Conservation (phyloP, 1,284 basidiomycete genomes). For the Ceratobasidium theobromae region DNA sequence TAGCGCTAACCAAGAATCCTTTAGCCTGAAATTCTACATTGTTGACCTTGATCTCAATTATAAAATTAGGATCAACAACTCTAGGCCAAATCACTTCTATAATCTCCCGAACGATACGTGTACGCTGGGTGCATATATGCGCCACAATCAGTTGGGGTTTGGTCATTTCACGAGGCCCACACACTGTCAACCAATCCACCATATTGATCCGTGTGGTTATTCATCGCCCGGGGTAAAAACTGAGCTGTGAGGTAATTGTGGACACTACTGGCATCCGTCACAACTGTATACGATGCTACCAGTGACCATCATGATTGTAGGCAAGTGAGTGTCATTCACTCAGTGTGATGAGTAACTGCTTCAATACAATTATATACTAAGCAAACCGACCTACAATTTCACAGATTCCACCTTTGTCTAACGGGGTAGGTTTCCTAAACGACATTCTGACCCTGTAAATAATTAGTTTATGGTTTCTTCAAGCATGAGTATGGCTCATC, state of each 20-base stretch:
- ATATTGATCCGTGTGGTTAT: constrained; percentile 47
- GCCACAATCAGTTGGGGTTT: neutral
- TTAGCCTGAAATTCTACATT: constrained; percentile 42
- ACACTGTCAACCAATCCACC: constrained; percentile 39
- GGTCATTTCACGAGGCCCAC: neutral
- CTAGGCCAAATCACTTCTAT: constrained; percentile 44
- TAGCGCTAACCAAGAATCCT: constrained; percentile 36
- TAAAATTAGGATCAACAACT: constrained; percentile 45
- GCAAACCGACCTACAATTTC: constrained; percentile 44
- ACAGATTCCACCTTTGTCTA: constrained; percentile 42
- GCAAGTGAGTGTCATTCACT: constrained; percentile 34
- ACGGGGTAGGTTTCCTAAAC: constrained; percentile 42
- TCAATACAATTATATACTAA: too few relatives aligned
- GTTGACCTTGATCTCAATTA: constrained; percentile 54
- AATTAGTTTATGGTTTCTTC: neutral
- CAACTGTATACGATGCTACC: neutral
- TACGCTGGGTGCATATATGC: constrained; percentile 40
- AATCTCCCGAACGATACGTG: constrained; percentile 44
- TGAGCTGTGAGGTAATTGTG: constrained; percentile 42
- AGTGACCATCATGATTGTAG: neutral
- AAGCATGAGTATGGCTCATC: neutral
- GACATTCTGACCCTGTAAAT: constrained; percentile 38
- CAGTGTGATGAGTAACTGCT: constrained; percentile 43
- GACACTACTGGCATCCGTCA: constrained; percentile 44
- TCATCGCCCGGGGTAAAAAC: constrained; percentile 43